Percentiles rank a stretch among this genome's conserved stretches.
Conservation (phyloP, 768 basidiomycete species). For the Lyophyllum decastes region DNA sequence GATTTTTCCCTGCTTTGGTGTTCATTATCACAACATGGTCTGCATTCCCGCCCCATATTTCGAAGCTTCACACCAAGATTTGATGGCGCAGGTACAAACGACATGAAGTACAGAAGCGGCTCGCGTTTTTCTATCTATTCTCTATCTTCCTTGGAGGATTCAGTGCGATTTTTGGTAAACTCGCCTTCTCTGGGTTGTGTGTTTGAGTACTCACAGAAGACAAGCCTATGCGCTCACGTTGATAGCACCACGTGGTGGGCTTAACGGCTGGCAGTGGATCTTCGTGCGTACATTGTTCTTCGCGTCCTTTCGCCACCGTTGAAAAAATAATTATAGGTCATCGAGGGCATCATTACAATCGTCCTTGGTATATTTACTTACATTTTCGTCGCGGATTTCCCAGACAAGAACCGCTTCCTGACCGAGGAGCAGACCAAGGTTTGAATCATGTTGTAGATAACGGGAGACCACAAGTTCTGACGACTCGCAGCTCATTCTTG, state of each 20-base stretch:
- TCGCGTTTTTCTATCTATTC: conserved; percentile 33
- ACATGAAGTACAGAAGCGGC: conserved; percentile 42
- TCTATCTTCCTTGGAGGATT: conserved; percentile 32
- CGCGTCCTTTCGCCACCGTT: not conserved
- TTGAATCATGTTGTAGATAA: not conserved
- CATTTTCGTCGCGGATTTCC: conserved; percentile 25
- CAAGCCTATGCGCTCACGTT: conserved; percentile 17
- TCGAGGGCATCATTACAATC: conserved; percentile 27
- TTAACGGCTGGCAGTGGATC: conserved; percentile 29
- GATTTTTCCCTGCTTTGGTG: conserved; percentile 42
- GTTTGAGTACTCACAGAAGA: not conserved
- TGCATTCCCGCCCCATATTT: not conserved
- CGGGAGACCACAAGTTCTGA: conserved; percentile 4
- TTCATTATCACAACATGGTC: conserved; percentile 44
- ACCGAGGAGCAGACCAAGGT: conserved; percentile 36
- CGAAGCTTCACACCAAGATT: not conserved
- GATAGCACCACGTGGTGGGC: conserved; percentile 14
- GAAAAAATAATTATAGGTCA: conserved; percentile 14
- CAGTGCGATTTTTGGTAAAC: conserved; percentile 24
- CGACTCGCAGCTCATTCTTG: conserved; percentile 17
- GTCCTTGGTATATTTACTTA: conserved; percentile 22
- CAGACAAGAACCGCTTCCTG: conserved; percentile 32
- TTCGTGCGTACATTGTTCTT: conserved; percentile 18
- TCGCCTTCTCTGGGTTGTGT: too few relatives aligned
- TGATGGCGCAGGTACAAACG: conserved; percentile 33